phyloP scores from a whole-genome alignment of 2,329 filamentous ascomycete genomes.

The Penicillium sp. region DNA sequence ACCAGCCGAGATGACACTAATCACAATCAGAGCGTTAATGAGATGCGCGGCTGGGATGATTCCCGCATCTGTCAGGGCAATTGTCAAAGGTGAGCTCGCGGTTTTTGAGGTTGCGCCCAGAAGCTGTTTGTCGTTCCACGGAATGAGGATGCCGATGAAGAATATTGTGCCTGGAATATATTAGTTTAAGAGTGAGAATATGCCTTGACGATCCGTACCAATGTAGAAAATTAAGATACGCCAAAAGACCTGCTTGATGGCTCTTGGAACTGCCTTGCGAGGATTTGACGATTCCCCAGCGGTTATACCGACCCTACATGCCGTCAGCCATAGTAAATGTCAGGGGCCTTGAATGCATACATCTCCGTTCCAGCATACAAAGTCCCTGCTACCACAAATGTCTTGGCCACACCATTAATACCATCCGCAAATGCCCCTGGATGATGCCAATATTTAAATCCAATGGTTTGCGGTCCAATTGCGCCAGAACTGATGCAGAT shows the following conservation, averaged over 20 bases:
- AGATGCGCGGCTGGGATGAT: conserved; percentile 73
- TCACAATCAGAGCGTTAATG: conserved; percentile 75
- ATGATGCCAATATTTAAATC: conserved; percentile 41
- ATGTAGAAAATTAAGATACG: conserved; percentile 61
- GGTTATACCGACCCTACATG: conserved; percentile 36
- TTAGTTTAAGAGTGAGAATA: neutral
- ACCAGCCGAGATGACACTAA: conserved; percentile 70
- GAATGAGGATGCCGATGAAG: conserved; percentile 74
- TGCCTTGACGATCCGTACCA: conserved; percentile 25
- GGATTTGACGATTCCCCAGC: conserved; percentile 45
- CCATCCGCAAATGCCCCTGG: conserved; percentile 36
- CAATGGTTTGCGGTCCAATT: conserved; percentile 31
- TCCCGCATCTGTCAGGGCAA: conserved; percentile 72
- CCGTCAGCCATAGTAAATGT: conserved; percentile 1
- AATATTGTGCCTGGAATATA: conserved; percentile 60
- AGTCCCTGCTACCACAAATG: conserved; percentile 37
- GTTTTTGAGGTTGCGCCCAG: conserved; percentile 63
- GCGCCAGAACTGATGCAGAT: conserved; percentile 37
- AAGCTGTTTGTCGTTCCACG: conserved; percentile 65
- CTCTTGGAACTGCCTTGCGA: conserved; percentile 46
- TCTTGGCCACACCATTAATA: conserved; percentile 38
- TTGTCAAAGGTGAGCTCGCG: conserved; percentile 71
- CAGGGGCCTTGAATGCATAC: conserved; percentile 8
- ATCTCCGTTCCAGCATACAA: conserved; percentile 38
- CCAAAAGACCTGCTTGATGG: conserved; percentile 45